phyloP scores from a whole-genome alignment of 345 rosid species.

The Luvunga scandens region DNA sequence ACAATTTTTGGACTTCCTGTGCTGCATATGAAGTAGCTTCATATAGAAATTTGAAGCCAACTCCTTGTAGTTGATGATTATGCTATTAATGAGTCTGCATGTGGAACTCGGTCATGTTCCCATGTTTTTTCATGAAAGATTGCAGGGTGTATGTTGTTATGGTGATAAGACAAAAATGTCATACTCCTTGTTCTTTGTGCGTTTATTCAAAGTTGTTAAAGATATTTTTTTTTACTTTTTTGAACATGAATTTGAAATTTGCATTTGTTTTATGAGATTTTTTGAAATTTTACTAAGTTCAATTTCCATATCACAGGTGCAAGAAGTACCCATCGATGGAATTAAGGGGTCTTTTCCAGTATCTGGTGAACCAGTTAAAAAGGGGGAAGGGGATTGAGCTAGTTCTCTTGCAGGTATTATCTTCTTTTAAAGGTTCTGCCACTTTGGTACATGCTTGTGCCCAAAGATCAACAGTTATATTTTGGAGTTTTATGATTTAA shows the following conservation, averaged over 20 bases:
- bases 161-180: not conserved
- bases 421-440: conserved; percentile 17
- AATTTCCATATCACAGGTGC: conserved; percentile 49
- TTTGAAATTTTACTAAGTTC: not conserved
- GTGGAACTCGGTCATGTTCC: not conserved
- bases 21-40: not conserved
- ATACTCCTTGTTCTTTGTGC: not conserved
- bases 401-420: conserved; percentile 82
- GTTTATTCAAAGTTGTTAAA: not conserved
- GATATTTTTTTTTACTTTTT: not conserved
- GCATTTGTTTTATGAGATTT: not conserved
- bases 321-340: conserved; percentile 99
- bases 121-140: not conserved
- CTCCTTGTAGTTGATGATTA: not conserved
- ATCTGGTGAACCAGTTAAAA: conserved; percentile 92
- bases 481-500: conserved; percentile 25
- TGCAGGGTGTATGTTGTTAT: not conserved
- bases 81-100: not conserved
- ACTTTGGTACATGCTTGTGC: conserved; percentile 15
- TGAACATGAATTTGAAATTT: not conserved
- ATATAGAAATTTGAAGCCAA: not conserved
- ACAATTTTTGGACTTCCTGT: not conserved
- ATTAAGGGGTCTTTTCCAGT: conserved; percentile 96
- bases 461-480: conserved; percentile 13
- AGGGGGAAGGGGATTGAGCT: conserved; percentile 98